Conservation (phyloP, 352 stramenopile species). For the Pythium vanterpoolii region DNA sequence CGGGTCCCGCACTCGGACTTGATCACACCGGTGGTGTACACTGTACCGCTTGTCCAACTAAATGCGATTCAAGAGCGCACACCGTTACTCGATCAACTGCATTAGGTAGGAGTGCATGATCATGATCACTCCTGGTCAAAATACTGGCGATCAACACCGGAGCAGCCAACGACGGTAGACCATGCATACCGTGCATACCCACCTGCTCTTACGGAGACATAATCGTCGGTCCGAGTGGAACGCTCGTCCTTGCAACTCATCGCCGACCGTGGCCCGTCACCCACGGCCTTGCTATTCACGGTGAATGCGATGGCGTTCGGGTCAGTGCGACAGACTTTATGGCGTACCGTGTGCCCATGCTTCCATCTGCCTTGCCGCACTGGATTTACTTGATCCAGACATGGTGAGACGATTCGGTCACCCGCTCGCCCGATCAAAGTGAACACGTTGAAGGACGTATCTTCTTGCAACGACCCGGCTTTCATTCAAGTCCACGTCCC, state of each 20-base stretch:
- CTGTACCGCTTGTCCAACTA: no score
- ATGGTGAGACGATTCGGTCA: not conserved
- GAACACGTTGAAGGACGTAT: not conserved
- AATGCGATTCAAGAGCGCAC: no score
- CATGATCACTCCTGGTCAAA: constrained; percentile 27
- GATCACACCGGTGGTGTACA: no score
- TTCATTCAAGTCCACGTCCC: not conserved
- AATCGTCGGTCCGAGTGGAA: constrained; percentile 25
- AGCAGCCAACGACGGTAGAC: constrained; percentile 31
- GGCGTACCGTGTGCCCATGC: not conserved
- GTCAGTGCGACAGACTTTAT: not conserved
- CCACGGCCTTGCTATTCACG: constrained; percentile 11
- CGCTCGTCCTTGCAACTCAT: constrained; percentile 33
- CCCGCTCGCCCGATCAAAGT: not conserved
- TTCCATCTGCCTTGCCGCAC: not conserved
- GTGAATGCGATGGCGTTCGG: constrained; percentile 31
- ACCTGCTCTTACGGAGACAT: constrained; percentile 2
- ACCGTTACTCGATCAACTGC: no score
- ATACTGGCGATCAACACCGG: constrained; percentile 22
- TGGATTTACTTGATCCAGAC: not conserved
- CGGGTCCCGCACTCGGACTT: no score
- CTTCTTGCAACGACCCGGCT: not conserved
- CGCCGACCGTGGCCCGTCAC: constrained; percentile 28
- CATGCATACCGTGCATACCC: no score
- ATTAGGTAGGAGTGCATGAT: no score